phyloP scores from a whole-genome alignment of 768 basidiomycete species.

The Cyclocybe aegerita region DNA sequence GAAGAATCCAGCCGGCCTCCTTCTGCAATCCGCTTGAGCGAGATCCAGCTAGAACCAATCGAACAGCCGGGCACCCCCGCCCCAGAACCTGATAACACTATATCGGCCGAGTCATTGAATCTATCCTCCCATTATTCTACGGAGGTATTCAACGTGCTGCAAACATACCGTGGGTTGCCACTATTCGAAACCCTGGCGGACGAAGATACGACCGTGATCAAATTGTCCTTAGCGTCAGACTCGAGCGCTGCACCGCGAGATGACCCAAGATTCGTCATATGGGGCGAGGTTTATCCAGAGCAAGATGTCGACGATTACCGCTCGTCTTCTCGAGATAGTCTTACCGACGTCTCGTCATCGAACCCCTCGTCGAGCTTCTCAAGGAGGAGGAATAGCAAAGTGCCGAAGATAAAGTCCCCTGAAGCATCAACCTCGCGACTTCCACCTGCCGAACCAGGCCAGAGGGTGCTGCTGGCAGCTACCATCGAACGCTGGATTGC shows the following conservation, averaged over 20 bases:
- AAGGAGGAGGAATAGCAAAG: constrained; percentile 32
- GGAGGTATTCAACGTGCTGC: constrained; percentile 78
- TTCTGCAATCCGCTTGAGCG: constrained; percentile 29
- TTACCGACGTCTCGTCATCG: constrained; percentile 27
- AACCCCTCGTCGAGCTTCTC: constrained; percentile 32
- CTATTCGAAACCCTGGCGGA: constrained; percentile 64
- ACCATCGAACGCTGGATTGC: constrained; percentile 94
- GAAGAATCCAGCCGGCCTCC: constrained; percentile 21
- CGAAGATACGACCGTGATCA: constrained; percentile 65
- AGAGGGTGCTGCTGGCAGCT: constrained; percentile 75
- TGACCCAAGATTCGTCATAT: constrained; percentile 90
- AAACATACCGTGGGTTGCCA: constrained; percentile 77
- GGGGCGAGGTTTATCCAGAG: constrained; percentile 60
- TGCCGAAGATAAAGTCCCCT: constrained; percentile 29
- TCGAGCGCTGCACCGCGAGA: constrained; percentile 75
- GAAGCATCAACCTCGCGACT: constrained; percentile 24
- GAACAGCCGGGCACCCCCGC: constrained; percentile 1
- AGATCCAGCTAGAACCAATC: too few species aligned
- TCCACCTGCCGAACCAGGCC: constrained; percentile 23
- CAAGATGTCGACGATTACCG: constrained; percentile 29
- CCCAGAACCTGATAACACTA: constrained; percentile 23
- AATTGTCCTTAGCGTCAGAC: constrained; percentile 64
- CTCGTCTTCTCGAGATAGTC: constrained; percentile 33
- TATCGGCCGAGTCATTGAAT: constrained; percentile 42
- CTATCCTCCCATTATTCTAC: constrained; percentile 66